Evolutionary conservation across 805 yeast species (phyloP).

Genomic region (Kluyveromyces lactis): DNA sequence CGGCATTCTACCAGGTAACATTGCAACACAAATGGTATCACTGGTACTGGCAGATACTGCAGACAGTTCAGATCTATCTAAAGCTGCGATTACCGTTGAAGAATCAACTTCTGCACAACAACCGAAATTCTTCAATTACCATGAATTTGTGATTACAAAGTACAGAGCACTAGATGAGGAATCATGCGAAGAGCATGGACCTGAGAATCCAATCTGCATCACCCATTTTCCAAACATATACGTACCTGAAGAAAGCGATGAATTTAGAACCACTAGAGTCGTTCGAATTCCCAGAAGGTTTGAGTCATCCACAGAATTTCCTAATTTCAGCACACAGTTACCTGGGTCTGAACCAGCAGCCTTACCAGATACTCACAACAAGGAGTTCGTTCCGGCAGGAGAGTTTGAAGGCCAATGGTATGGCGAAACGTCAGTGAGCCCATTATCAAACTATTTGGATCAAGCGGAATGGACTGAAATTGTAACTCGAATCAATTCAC

Average conservation of each 20-base stretch:
- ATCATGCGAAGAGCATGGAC: constrained; percentile 18
- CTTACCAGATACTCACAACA: constrained; percentile 18
- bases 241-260: constrained; percentile 25
- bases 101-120: neutral
- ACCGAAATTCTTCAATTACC: constrained; percentile 54
- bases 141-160: constrained; percentile 42
- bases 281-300: constrained; percentile 55
- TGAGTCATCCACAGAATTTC: constrained; percentile 32
- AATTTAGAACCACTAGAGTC: constrained; percentile 39
- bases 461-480: constrained; percentile 35
- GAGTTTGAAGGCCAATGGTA: constrained; percentile 34
- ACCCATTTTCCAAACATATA: constrained; percentile 64
- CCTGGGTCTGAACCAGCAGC: constrained; percentile 68
- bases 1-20: too few relatives aligned
- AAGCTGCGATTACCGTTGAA: constrained; percentile 1
- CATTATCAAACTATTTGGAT: constrained; percentile 33
- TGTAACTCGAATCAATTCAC: constrained; percentile 37
- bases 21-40: neutral
- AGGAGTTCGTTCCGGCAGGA: constrained; percentile 33
- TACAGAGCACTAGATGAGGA: constrained; percentile 20
- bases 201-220: constrained; percentile 35
- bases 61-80: constrained; percentile 1
- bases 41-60: neutral
- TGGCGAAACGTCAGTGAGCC: constrained; percentile 48
- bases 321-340: constrained; percentile 43